Conservation (phyloP, 2,329 filamentous ascomycete species). For the Coniella vitis region DNA sequence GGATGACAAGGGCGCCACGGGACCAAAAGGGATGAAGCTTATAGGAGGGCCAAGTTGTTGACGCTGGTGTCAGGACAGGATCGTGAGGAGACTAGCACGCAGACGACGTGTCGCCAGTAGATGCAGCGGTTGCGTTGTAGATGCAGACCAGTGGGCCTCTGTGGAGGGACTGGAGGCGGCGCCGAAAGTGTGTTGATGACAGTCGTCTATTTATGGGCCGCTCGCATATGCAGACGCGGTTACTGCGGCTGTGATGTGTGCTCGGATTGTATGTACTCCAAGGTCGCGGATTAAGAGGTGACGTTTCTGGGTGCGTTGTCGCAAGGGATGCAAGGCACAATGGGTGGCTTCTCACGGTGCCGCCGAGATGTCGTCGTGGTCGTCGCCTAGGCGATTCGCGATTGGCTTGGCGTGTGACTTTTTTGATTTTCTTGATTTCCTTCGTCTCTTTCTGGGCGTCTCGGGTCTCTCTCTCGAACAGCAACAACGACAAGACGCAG, state of each 20-base stretch:
- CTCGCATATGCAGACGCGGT: conserved; percentile 14
- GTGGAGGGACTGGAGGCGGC: conserved; percentile 20
- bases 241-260: conserved; percentile 5
- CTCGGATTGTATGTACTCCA: conserved; percentile 1
- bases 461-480: background rate
- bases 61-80: conserved; percentile 21
- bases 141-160: conserved; percentile 14
- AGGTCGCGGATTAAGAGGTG: conserved; percentile 1
- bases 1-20: conserved; percentile 17
- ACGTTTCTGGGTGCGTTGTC: conserved; percentile 6
- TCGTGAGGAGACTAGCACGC: conserved; percentile 14
- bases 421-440: background rate
- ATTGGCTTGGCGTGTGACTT: background rate
- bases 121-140: conserved; percentile 10
- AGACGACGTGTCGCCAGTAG: conserved; percentile 17
- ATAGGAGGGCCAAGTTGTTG: conserved; percentile 19
- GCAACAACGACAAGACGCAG: too few species aligned
- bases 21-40: conserved; percentile 22
- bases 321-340: conserved; percentile 9
- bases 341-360: background rate
- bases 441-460: background rate
- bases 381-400: background rate
- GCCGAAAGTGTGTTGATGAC: conserved; percentile 20
- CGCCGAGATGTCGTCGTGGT: conserved; percentile 4
- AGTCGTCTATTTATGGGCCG: conserved; percentile 18